Evolutionary conservation across 1,284 basidiomycete species (phyloP).

Genomic region (Fomitiporia mediterranea): DNA sequence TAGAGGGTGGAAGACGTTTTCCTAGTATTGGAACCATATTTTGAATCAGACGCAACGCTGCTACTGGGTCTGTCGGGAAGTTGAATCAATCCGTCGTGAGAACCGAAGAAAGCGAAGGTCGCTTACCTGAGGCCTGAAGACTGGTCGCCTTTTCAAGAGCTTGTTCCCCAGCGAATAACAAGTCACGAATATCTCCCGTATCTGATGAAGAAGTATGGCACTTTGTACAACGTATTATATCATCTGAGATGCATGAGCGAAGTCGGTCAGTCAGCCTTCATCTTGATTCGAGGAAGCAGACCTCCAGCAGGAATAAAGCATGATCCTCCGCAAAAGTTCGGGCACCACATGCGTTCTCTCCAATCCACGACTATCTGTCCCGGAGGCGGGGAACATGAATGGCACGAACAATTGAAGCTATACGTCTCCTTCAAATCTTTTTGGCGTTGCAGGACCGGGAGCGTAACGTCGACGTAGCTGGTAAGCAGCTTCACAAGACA

Average conservation of each 20-base stretch:
- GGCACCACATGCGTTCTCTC: conserved; percentile 65
- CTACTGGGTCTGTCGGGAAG: conserved; percentile 43
- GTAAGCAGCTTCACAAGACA: conserved; percentile 47
- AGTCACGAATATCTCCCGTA: conserved; percentile 52
- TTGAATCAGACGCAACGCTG: conserved; percentile 56
- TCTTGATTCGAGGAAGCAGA: too few species aligned
- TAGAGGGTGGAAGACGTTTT: conserved; percentile 50
- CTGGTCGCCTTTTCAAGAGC: conserved; percentile 64
- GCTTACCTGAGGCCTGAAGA: conserved; percentile 52
- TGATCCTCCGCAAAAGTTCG: conserved; percentile 56
- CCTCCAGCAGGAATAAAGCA: conserved; percentile 48
- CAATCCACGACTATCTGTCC: conserved; percentile 46
- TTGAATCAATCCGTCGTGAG: not conserved
- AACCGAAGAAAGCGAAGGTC: conserved; percentile 4
- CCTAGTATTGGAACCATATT: conserved; percentile 62
- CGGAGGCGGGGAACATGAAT: conserved; percentile 41
- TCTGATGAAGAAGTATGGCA: conserved; percentile 51
- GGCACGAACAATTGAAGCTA: conserved; percentile 74
- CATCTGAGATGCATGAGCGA: too few species aligned
- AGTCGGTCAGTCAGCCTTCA: too few species aligned
- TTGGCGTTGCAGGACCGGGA: conserved; percentile 56
- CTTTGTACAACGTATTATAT: conserved; percentile 46
- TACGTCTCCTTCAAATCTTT: conserved; percentile 67
- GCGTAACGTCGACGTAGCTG: conserved; percentile 82
- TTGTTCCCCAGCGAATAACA: conserved; percentile 60